Evolutionary conservation across 1,284 basidiomycete species (phyloP), one percentile per base, ranked within the genome.

Genomic region (Sphaerobolus stellatus): DNA sequence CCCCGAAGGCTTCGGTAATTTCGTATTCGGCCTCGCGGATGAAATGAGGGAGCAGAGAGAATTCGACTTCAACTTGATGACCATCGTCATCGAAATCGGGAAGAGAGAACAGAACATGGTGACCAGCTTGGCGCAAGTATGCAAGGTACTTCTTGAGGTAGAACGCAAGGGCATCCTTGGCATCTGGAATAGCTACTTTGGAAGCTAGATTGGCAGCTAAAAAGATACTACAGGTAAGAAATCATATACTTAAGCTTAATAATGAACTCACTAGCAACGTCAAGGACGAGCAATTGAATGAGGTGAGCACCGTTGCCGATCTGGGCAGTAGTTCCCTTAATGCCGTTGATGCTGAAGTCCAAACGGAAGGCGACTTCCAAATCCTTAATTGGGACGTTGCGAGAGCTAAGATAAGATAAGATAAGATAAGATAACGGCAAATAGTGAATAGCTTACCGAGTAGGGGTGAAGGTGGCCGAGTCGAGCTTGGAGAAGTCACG

Each of bases 51-150:
- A 43, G 41, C 13, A 43, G 41, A 5, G 41, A 43, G 41, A 43
- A 43, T 43, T 43, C 41, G 41, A 43, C 41, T 14, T 43, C 22
- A 14, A 43, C 11, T 43, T 43, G 41, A 43, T 43, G 41, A 5
- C 41, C 41, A 18, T 61, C 61, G 38, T 66, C 64, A 54, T 64
- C 64, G 54, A 68, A 70, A 36, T 68, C 63, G 20, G 68, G 68
- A 9, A 69, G 62, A 6, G 64, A 66, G 57, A 65, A 68, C 9
- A 69, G 58, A 44, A 68, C 63, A 50, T 69, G 65, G 54, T 67
- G 58, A 4, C 68, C 68, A 3, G 68, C 65, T 33, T 57, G 46
- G 43, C 63, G 25, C 11, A 43, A 43, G 41, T 24, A 43, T 14
- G 8, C 41, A 22, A 43, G 41, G 44, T 52, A 52, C 4, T 29